Evolutionary conservation across 2,329 filamentous ascomycete genomes (phyloP), one percentile per base, ranked within the genome.

Genomic region (Sporothrix dimorphospora): DNA sequence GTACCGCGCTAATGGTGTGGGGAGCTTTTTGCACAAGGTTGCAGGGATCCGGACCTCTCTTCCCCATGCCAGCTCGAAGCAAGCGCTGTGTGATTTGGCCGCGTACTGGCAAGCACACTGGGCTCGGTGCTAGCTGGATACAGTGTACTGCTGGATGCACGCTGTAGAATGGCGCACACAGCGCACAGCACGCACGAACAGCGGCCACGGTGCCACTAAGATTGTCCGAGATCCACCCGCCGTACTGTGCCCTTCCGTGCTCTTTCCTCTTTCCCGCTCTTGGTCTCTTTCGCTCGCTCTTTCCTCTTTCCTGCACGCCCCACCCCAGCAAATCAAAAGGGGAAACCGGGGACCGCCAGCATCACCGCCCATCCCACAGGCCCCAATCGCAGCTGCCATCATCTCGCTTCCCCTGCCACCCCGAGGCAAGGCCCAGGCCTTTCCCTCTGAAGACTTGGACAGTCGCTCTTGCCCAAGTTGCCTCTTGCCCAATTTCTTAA

Each of bases 371-470:
- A 63, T 63, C n/a, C 55, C 69, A 63, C n/a, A n/a, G n/a, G n/a
- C n/a, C n/a, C n/a, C n/a, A n/a, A n/a, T 71, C 53, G 53, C 51
- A 45, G 16, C 55, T 38, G 55, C 40, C 53, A 70, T 70, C 57
- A 53, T 66, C 59, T 66, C 69, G 69, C 59, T 70, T 65, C n/a
- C 59, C 59, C 57, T 63, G 57, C 57, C 34, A 63, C 57, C 38
- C 51, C 51, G 21, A n/a, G n/a, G 34, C 34, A 53, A 53, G 21
- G 49, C 19, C 57, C 57, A 42, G 34, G 57, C 57, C 34, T 12
- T 63, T 16, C 34, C 9, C 9, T 40, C 16, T 61, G 19, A 6
- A 14, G 24, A 47, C 24, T 30, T 61, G 34, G 9, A 40, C 34
- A n/a, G 34, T 49, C 19, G 19, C 51, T 27, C 49, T 57, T 42